Conservation (phyloP, 768 basidiomycete species). For the Mycena sanguinolenta region DNA sequence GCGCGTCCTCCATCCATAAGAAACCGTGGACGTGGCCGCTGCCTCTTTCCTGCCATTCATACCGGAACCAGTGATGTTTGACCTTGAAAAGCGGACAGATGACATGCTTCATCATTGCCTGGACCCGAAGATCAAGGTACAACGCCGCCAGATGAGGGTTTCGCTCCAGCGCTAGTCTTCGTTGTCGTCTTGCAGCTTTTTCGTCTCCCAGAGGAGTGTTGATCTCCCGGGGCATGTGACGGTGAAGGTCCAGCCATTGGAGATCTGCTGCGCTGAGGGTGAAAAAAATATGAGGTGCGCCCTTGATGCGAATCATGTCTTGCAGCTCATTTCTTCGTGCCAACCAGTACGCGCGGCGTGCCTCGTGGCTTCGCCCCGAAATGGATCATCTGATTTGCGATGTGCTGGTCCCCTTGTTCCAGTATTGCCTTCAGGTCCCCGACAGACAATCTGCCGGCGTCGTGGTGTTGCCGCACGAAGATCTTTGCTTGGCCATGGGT, state of each 20-base stretch:
- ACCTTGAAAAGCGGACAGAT: slow-evolving; percentile 30
- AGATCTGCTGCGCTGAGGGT: slow-evolving; percentile 24
- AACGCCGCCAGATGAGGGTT: slow-evolving; percentile 43
- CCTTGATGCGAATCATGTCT: slow-evolving; percentile 10
- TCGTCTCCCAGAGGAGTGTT: slow-evolving; percentile 26
- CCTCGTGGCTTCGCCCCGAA: slow-evolving; percentile 22
- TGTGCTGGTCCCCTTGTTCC: slow-evolving; percentile 13
- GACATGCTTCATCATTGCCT: slow-evolving; percentile 37
- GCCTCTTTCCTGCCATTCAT: slow-evolving; percentile 39
- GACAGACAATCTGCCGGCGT: slow-evolving; percentile 19
- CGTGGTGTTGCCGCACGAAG: slow-evolving; percentile 24
- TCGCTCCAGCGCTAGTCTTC: slow-evolving; percentile 35
- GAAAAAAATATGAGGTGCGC: slow-evolving; percentile 26
- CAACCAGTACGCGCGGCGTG: slow-evolving; percentile 28
- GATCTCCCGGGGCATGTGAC: slow-evolving; percentile 39
- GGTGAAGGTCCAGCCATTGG: slow-evolving; percentile 25
- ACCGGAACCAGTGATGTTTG: slow-evolving; percentile 40
- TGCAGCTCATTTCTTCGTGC: slow-evolving; percentile 3
- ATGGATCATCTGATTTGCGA: slow-evolving; percentile 27
- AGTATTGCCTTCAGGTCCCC: slow-evolving; percentile 19
- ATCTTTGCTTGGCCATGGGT: slow-evolving; percentile 20
- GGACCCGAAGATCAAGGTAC: slow-evolving; percentile 38
- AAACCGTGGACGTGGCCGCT: slow-evolving; percentile 45
- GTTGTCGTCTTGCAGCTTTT: slow-evolving; percentile 25
- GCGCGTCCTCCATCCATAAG: slow-evolving; percentile 32